Conservation (phyloP, 768 basidiomycete genomes). For the Suillus variegatus region DNA sequence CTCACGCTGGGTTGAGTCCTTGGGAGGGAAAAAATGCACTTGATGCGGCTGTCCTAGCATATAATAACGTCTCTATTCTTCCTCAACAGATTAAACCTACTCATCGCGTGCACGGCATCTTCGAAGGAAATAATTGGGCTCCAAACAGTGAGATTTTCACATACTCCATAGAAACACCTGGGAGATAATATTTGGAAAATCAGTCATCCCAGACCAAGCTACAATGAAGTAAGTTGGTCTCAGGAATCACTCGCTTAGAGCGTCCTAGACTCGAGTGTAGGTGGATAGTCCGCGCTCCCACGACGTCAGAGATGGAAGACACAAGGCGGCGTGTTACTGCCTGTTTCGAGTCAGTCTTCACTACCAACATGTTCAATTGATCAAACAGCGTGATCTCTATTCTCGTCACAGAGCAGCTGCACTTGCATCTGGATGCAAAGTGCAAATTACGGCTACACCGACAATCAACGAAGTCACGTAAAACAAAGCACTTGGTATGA, state of each 20-base stretch:
- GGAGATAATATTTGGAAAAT: not conserved
- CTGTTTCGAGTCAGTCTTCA: constrained; percentile 60
- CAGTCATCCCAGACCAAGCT: constrained; percentile 79
- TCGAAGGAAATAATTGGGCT: constrained; percentile 71
- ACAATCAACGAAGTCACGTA: constrained; percentile 57
- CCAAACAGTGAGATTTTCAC: constrained; percentile 51
- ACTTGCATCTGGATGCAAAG: constrained; percentile 59
- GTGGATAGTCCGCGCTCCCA: constrained; percentile 70
- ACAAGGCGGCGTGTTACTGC: constrained; percentile 57
- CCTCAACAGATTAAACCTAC: constrained; percentile 77
- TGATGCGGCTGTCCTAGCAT: constrained; percentile 78
- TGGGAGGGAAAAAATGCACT: constrained; percentile 81
- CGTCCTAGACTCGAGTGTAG: constrained; percentile 28
- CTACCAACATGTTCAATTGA: not conserved
- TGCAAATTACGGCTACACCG: constrained; percentile 38
- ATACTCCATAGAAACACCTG: not conserved
- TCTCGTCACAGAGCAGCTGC: constrained; percentile 50
- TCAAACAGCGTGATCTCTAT: not conserved
- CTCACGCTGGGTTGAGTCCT: constrained; percentile 71
- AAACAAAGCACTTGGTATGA: constrained; percentile 57
- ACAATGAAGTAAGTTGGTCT: constrained; percentile 56
- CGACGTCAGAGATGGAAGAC: constrained; percentile 52
- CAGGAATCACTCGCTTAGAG: not conserved
- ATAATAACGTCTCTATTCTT: constrained; percentile 75
- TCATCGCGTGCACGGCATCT: constrained; percentile 73